Percentiles rank a stretch among this genome's conserved stretches.
Conservation (phyloP, 148 eudicot species). For the Persicaria tinctoria region DNA sequence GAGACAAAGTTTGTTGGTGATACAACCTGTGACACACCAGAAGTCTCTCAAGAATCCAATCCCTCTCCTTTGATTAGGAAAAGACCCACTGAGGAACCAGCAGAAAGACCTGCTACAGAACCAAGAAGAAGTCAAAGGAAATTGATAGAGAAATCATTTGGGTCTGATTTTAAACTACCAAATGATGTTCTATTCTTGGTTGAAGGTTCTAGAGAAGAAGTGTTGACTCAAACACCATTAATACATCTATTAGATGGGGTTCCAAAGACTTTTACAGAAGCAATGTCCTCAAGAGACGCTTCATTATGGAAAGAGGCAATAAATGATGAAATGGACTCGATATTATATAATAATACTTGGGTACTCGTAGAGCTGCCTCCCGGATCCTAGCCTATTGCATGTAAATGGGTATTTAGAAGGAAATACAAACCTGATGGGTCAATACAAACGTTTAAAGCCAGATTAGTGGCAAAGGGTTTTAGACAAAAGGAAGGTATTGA, state of each 20-base stretch:
- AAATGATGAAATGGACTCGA: slow-evolving; percentile 12
- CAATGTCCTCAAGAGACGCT: slow-evolving; percentile 12
- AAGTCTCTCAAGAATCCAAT: not conserved
- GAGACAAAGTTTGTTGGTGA: not conserved
- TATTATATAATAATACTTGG: slow-evolving; percentile 11
- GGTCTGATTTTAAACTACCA: too few species aligned
- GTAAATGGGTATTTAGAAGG: slow-evolving; percentile 14
- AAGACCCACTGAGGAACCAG: too few species aligned
- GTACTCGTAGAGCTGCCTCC: slow-evolving; percentile 11
- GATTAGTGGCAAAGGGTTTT: not conserved
- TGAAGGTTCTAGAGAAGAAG: not conserved
- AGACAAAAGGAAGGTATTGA: slow-evolving; percentile 11
- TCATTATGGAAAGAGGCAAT: slow-evolving; percentile 10
- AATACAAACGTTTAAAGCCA: slow-evolving; percentile 5
- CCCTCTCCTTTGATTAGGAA: not conserved
- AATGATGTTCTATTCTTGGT: not conserved
- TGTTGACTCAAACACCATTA: not conserved
- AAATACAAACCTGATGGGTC: slow-evolving; percentile 1
- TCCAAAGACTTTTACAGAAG: slow-evolving; percentile 14
- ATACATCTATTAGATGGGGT: not conserved
- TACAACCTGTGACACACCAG: not conserved
- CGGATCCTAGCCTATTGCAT: slow-evolving; percentile 11
- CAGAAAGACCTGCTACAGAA: too few species aligned
- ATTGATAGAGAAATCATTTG: not conserved
- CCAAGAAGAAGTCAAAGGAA: not conserved